Evolutionary conservation across 768 basidiomycete species (phyloP).

Genomic region (Leucocoprinus birnbaumii): DNA sequence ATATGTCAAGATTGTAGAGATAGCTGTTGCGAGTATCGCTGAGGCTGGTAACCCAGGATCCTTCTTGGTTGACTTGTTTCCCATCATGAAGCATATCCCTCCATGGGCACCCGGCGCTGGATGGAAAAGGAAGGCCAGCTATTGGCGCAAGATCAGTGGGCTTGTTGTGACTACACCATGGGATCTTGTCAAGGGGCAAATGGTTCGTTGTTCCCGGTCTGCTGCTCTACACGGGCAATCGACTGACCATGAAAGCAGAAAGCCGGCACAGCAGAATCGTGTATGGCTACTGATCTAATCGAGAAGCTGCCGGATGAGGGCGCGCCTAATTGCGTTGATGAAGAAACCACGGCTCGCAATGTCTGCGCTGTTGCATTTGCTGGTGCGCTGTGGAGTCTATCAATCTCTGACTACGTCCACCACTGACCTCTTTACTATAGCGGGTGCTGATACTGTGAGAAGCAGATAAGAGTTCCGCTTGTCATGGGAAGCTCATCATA

Average conservation of each 20-base stretch:
- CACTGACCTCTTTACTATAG: background rate
- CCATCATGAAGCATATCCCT: slow-evolving; percentile 33
- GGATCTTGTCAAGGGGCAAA: slow-evolving; percentile 20
- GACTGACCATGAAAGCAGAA: background rate
- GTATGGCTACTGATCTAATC: slow-evolving; percentile 1
- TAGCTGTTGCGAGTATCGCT: slow-evolving; percentile 22
- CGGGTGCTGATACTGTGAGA: background rate
- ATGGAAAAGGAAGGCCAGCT: slow-evolving; percentile 31
- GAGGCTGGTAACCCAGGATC: slow-evolving; percentile 27
- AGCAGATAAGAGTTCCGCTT: background rate
- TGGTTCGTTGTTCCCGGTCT: slow-evolving; percentile 24
- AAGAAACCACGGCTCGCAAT: slow-evolving; percentile 2
- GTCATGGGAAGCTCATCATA: background rate
- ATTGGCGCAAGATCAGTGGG: slow-evolving; percentile 24
- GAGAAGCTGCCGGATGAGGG: slow-evolving; percentile 4
- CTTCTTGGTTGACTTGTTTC: slow-evolving; percentile 32
- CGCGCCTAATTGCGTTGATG: background rate
- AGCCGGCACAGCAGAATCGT: slow-evolving; percentile 1
- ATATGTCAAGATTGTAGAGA: slow-evolving; percentile 27
- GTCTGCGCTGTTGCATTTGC: slow-evolving; percentile 7
- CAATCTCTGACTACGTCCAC: background rate
- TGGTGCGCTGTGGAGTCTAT: slow-evolving; percentile 7
- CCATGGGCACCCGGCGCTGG: slow-evolving; percentile 34
- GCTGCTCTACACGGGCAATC: too few relatives aligned
- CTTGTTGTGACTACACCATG: slow-evolving; percentile 33